These are phyloP conservation scores for Meyerozyma smithsonii DNA, from an alignment of 1,139 yeast genomes.

Conservation along the genomic window DNA sequence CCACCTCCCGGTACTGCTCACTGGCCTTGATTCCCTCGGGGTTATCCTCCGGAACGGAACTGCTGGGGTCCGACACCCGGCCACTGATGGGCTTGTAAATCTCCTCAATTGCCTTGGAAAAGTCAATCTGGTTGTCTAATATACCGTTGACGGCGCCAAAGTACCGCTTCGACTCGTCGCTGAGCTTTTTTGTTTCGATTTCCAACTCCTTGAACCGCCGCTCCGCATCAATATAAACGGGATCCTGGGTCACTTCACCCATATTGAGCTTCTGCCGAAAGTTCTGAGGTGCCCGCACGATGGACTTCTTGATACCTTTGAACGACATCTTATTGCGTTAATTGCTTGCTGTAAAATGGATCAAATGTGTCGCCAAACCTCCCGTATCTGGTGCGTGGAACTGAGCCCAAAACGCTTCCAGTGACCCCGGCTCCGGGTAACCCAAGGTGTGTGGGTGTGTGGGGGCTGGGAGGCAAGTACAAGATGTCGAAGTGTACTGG, in stretches of 20 bases:
- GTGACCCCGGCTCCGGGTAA: conserved; percentile 1
- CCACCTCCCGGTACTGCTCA: conserved; percentile 85
- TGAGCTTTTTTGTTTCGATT: conserved; percentile 79
- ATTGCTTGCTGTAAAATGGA: background rate
- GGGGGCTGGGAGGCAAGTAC: too few relatives aligned
- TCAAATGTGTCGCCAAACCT: background rate
- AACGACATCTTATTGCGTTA: conserved; percentile 59
- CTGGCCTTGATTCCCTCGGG: conserved; percentile 96
- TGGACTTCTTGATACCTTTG: conserved; percentile 86
- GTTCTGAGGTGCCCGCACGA: conserved; percentile 80
- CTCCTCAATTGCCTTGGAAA: conserved; percentile 90
- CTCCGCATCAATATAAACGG: conserved; percentile 93
- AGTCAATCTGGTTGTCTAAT: conserved; percentile 89
- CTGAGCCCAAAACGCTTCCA: background rate
- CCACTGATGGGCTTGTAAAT: conserved; percentile 96
- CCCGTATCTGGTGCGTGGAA: background rate
- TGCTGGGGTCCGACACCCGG: conserved; percentile 80
- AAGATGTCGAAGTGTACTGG: too few relatives aligned
- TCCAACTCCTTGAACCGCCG: conserved; percentile 92
- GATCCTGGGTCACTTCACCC: conserved; percentile 82
- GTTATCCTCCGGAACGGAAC: conserved; percentile 83
- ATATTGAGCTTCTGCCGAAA: conserved; percentile 75
- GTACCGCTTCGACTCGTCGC: conserved; percentile 86
- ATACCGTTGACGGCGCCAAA: conserved; percentile 89
- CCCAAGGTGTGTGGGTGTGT: background rate